These are phyloP conservation scores for Tuber indicum DNA, from an alignment of 495 filamentous ascomycete species.

Conservation along the genomic window DNA sequence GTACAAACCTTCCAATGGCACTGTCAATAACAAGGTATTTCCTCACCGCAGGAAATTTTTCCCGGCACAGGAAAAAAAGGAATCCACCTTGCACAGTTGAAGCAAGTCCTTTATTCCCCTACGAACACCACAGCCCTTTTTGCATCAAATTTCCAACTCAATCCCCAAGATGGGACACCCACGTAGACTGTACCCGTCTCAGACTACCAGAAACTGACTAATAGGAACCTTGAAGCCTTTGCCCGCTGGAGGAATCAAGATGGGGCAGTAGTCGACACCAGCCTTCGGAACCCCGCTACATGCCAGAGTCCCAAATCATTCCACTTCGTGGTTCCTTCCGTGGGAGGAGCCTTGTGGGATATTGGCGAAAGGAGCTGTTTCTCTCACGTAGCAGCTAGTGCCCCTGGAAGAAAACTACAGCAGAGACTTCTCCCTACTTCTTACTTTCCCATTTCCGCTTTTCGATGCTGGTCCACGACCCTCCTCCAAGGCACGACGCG, in stretches of 20 bases:
- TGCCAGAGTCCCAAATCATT: neutral
- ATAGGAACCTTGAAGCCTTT: neutral
- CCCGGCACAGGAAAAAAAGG: neutral
- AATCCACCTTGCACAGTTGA: neutral
- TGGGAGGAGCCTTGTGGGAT: neutral
- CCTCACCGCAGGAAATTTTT: neutral
- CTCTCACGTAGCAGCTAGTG: conserved; percentile 1
- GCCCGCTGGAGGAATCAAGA: neutral
- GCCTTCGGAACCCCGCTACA: neutral
- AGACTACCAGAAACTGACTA: neutral
- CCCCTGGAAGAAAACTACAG: neutral
- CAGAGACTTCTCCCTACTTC: neutral
- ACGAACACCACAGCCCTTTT: neutral
- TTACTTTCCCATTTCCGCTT: neutral
- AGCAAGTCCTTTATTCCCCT: neutral
- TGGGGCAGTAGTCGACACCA: neutral
- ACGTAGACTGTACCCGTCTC: conserved; percentile 1
- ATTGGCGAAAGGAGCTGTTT: neutral
- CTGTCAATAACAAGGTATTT: neutral
- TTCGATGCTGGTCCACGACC: neutral
- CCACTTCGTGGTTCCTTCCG: neutral
- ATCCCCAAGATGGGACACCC: neutral
- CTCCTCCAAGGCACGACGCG: neutral
- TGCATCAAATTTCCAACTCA: neutral
- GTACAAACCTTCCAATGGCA: neutral